Base-by-base conservation (phyloP, 2,329 filamentous ascomycete species). In the Penicillium sp. region DNA sequence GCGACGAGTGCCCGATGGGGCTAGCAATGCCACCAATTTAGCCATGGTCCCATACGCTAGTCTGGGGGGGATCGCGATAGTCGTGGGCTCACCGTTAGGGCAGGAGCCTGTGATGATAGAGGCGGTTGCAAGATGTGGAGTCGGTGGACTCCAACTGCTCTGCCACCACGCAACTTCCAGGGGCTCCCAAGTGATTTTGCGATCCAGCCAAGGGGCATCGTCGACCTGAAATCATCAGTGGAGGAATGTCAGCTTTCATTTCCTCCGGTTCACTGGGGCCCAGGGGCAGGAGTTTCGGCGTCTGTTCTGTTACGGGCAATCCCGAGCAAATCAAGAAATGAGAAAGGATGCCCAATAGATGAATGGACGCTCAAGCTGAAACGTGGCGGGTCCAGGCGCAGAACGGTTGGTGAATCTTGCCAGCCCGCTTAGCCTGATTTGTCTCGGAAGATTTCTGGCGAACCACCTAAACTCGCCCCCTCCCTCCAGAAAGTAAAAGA, bases 361-460 rank as follows among this genome's bases (percentile, higher is more conserved):
- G 53, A 53, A 38, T 34, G 25, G 42, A 6, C 46, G 39, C 34
- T 57, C 39, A 57, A 57, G 46, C 36, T 60, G 57, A 60, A 60
- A 60, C 57, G 47, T 5, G 35, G 46, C 48, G 52, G 51, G 46
- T 47, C 49, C 33, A 50, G 50, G 46, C 46, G 38, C 33, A 39
- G 43, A 18, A 28, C 37, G 13, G n/a, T 44, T 37, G 48, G 49
- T 45, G 32, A 40, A 46, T 43, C 34, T 43, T n/a, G 25, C 38
- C 29, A 32, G 34, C 27, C 9, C 41, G 43, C 44, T 49, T 50
- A 37, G 32, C 48, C 50, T 29, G 43, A 47, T 48, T 39, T 36
- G 45, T 43, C 41, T 34, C 54, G 43, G 46, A 48, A 13, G 28
- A 13, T 50, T 52, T 47, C 51, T 49, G 49, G 37, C 48, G 28